A percentile compares a stretch with the other conserved stretches of the same genome.
These are phyloP conservation scores for Thalassiosira livingstoniorum DNA, from an alignment of 352 stramenopile genomes.

Conservation along the genomic window DNA sequence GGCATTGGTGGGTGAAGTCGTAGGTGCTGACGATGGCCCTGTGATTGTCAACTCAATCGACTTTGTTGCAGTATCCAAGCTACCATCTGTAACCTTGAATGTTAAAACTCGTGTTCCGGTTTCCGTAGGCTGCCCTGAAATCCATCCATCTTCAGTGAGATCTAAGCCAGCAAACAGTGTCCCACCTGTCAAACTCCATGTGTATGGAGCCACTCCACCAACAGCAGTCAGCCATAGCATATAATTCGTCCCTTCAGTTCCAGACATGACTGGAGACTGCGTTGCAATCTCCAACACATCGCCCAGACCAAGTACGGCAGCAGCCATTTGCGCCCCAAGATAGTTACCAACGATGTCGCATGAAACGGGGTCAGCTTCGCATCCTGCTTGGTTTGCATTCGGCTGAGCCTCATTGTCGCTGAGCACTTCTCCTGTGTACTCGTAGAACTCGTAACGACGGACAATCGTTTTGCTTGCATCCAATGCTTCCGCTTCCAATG, in stretches of 20 bases:
- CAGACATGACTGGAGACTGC: constrained; percentile 18
- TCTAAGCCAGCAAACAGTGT: constrained; percentile 3
- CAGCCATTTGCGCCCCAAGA: constrained; percentile 27
- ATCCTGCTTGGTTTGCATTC: not conserved
- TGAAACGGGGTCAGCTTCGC: constrained; percentile 3
- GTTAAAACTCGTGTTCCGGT: not conserved
- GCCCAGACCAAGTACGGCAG: constrained; percentile 6
- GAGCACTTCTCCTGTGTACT: constrained; percentile 22
- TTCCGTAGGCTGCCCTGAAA: constrained; percentile 9
- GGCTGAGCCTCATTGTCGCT: constrained; percentile 24
- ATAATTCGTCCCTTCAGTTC: not conserved
- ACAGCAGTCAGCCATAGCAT: constrained; percentile 24
- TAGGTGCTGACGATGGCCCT: not conserved
- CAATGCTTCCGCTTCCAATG: not conserved
- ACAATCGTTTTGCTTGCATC: not conserved
- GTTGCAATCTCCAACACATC: constrained; percentile 16
- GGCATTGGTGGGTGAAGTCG: not conserved
- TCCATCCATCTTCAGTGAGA: constrained; percentile 11
- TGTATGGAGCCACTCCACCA: constrained; percentile 6
- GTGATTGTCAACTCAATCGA: constrained; percentile 6
- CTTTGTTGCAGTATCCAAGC: not conserved
- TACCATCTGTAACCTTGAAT: not conserved
- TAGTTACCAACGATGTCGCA: constrained; percentile 24
- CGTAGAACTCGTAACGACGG: constrained; percentile 19
- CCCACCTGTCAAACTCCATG: constrained; percentile 14